A percentile compares a stretch with the other conserved stretches of the same genome.
phyloP scores from a whole-genome alignment of 805 yeast species.

The Metschnikowia koreensis region DNA sequence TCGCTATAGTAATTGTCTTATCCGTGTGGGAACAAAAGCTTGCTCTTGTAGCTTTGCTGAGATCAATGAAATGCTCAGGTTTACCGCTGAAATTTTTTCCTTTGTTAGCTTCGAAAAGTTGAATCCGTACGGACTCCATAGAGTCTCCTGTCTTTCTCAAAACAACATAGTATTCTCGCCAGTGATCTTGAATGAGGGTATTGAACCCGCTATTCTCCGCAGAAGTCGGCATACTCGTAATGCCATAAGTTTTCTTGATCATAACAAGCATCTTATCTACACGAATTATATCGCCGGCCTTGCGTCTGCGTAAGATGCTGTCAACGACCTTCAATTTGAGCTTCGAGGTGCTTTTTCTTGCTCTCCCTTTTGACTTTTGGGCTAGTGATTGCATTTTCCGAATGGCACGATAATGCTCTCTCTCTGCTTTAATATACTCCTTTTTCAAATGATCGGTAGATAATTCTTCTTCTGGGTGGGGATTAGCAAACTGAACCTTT shows the following conservation, averaged over 20 bases:
- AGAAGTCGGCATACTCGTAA: slow-evolving; percentile 22
- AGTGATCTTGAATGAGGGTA: slow-evolving; percentile 61
- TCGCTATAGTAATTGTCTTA: slow-evolving; percentile 59
- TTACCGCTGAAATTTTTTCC: slow-evolving; percentile 23
- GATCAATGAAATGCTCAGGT: slow-evolving; percentile 23
- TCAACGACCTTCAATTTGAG: slow-evolving; percentile 21
- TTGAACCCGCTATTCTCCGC: slow-evolving; percentile 52
- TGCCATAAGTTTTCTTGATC: slow-evolving; percentile 42
- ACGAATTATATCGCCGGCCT: slow-evolving; percentile 61
- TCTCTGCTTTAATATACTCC: slow-evolving; percentile 17
- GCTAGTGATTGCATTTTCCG: slow-evolving; percentile 27
- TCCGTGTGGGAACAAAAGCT: slow-evolving; percentile 66
- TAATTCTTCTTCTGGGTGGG: slow-evolving; percentile 24
- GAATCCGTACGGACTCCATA: slow-evolving; percentile 55
- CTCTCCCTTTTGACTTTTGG: slow-evolving; percentile 22
- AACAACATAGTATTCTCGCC: slow-evolving; percentile 79
- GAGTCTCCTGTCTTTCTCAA: slow-evolving; percentile 58
- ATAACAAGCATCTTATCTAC: slow-evolving; percentile 69
- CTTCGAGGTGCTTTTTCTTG: slow-evolving; percentile 13
- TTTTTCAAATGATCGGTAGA: slow-evolving; percentile 4
- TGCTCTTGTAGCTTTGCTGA: slow-evolving; percentile 29
- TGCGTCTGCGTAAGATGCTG: slow-evolving; percentile 19
- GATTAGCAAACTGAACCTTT: slow-evolving; percentile 19
- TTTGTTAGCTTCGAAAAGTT: slow-evolving; percentile 54
- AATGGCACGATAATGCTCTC: slow-evolving; percentile 16